Evolutionary conservation across 768 basidiomycete genomes (phyloP), one percentile per base, ranked within the genome.

Genomic region (Suillus discolor): DNA sequence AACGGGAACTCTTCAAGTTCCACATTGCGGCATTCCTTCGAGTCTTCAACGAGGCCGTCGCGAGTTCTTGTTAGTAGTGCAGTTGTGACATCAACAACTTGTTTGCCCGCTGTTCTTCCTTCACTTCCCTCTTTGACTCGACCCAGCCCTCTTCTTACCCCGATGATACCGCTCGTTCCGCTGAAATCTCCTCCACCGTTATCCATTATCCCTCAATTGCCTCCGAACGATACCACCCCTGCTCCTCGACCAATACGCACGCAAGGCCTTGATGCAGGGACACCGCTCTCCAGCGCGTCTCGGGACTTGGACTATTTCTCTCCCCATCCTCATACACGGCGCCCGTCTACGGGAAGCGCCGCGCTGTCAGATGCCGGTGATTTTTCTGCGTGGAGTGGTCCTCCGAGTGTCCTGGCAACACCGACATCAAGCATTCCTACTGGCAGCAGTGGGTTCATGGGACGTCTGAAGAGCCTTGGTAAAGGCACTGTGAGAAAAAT

Each of bases 401-500:
- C 79, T 18, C 73, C 74, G 31, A 84, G 80, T 75, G 41, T 18
- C 25, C 6, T 60, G 41, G 60, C 71, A 8, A 77, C 78, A 6
- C 77, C 78, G 36, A 84, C 82, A 2, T 84, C 87, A 0, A 80
- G 71, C 62, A 87, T 85, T 4, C 87, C 89, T 28, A 69, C 73
- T 18, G 71, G 80, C 36, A 80, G 82, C 31, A 25, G 57, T 23
- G 85, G 91, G 2, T 76, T 96, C 62, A 96, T 96, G 85, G 92
- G 93, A 0, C 85, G 91, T 67, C 76, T 96, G 65, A 92, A 89
- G 75, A 89, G 80, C 62, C 86, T 96, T 67, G 90, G 90, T 11
- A 91, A 89, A 76, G 84, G 79, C 61, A 76, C 82, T 57, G 81
- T 79, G 68, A 77, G 79, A 69, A 78, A 61, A 53, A 39, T 64